Evolutionary conservation across 179 eudicot genomes (phyloP).

Genomic region (Spergularia azorica): DNA sequence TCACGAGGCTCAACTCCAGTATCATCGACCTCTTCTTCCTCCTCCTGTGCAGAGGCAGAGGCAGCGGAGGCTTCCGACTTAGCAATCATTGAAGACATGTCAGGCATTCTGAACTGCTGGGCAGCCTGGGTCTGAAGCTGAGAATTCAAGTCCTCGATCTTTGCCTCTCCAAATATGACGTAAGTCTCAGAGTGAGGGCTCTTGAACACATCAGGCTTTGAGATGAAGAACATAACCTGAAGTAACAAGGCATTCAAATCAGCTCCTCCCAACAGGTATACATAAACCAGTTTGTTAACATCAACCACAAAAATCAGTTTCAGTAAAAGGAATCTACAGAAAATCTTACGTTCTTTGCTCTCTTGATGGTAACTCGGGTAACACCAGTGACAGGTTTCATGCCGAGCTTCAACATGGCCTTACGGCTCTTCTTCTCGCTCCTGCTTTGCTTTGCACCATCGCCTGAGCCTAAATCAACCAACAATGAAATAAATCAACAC

Average conservation of each 20-base stretch:
- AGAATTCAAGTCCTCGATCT: conserved; percentile 90
- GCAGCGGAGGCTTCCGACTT: conserved; percentile 55
- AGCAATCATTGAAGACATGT: conserved; percentile 56
- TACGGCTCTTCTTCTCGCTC: conserved; percentile 86
- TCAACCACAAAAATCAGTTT: not conserved
- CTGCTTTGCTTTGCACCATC: conserved; percentile 73
- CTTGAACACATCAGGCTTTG: conserved; percentile 85
- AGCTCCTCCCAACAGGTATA: not conserved
- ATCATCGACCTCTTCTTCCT: conserved; percentile 83
- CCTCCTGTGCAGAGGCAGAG: conserved; percentile 51
- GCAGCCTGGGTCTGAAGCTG: conserved; percentile 91
- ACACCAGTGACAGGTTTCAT: conserved; percentile 82
- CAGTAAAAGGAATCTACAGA: not conserved
- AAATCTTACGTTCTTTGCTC: conserved; percentile 60
- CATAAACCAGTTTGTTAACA: not conserved
- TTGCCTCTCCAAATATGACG: conserved; percentile 83
- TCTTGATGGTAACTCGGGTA: conserved; percentile 75
- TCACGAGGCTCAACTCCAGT: conserved; percentile 76
- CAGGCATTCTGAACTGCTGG: conserved; percentile 84
- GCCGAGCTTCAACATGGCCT: conserved; percentile 86
- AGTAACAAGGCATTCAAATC: conserved; percentile 12
- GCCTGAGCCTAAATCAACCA: conserved; percentile 36
- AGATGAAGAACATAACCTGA: conserved; percentile 77
- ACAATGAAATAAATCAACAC: not conserved
- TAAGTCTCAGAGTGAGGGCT: conserved; percentile 87